phyloP scores from a whole-genome alignment of 345 rosid genomes.

The Euphorbia peplus region DNA sequence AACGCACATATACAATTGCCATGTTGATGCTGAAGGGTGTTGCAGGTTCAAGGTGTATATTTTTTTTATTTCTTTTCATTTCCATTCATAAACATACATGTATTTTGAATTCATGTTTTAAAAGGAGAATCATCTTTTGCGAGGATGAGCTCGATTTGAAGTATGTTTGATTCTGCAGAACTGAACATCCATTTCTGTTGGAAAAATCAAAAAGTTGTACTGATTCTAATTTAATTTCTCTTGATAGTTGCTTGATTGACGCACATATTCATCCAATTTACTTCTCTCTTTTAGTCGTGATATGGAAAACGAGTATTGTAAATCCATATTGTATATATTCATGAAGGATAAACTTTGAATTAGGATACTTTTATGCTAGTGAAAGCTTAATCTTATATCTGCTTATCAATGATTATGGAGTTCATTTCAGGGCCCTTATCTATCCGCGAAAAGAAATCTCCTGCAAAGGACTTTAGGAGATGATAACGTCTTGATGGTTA shows the following conservation, averaged over 20 bases:
- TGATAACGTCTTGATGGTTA: slow-evolving; percentile 69
- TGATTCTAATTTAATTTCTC: background rate
- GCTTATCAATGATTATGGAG: background rate
- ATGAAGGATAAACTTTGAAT: background rate
- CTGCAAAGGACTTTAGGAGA: slow-evolving; percentile 72
- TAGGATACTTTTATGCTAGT: background rate
- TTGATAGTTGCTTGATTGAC: background rate
- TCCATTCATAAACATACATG: background rate
- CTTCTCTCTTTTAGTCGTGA: background rate
- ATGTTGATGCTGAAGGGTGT: slow-evolving; percentile 42
- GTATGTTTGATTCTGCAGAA: background rate
- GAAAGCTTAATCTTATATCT: background rate
- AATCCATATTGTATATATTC: background rate
- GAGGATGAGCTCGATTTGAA: background rate
- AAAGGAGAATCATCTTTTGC: background rate
- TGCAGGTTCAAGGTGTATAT: slow-evolving; percentile 50
- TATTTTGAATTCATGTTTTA: background rate
- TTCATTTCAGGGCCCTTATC: slow-evolving; percentile 57
- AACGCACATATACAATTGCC: slow-evolving; percentile 50
- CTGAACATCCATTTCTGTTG: background rate
- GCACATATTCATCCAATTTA: background rate
- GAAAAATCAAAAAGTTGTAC: background rate
- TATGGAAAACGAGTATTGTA: background rate
- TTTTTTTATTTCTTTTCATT: background rate
- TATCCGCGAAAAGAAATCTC: slow-evolving; percentile 41